Base-by-base conservation (phyloP, 1,284 basidiomycete genomes). In the Cutaneotrichosporon sp. region DNA sequence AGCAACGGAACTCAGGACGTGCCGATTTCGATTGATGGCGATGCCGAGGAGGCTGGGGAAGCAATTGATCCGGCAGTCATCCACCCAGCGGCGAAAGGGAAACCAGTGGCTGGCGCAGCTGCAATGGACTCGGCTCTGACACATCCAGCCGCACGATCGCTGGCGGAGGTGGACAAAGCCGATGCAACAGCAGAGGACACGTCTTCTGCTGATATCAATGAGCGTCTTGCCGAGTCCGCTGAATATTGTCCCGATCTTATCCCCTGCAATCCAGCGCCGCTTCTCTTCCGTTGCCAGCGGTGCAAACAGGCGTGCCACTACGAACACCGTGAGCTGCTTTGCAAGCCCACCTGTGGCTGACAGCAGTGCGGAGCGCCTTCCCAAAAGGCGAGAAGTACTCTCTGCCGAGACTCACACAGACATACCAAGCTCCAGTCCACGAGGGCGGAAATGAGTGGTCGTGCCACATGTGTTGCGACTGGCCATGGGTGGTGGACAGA, bases 251-350 rank as follows among this genome's bases (percentile, higher is more conserved):
- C 38, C 14, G 37, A 45, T 17, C 37, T 54, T 14, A 45, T 49
- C 38, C 34, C 26, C 6, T 24, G 41, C 26, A 26, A 35, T 7
- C 48, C 51, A 2, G 46, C 52, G 8, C 56, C 58, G 3, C 78
- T 88, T 5, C 74, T 89, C 24, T 93, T 89, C 71, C 82, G 90
- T 29, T 93, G 90, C 70, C 69, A 82, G 45, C 81, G 83, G 16
- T 93, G 90, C 78, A 87, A 85, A 62, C 83, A 88, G 42, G 77
- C 85, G 5, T 81, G 84, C 10, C 90, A 93, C 70, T 93, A 92
- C 69, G 75, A 76, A 26, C 88, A 91, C 70, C 73, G 71, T 71
- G 43, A 60, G 70, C 62, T 2, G 5, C 24, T 1, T 12, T 14
- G 9, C 1, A 10, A 14, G 6, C 1, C 3, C 5, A 3, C n/a